These are phyloP conservation scores for Lachancea waltii DNA, from an alignment of 805 yeast species.

Conservation along the genomic window DNA sequence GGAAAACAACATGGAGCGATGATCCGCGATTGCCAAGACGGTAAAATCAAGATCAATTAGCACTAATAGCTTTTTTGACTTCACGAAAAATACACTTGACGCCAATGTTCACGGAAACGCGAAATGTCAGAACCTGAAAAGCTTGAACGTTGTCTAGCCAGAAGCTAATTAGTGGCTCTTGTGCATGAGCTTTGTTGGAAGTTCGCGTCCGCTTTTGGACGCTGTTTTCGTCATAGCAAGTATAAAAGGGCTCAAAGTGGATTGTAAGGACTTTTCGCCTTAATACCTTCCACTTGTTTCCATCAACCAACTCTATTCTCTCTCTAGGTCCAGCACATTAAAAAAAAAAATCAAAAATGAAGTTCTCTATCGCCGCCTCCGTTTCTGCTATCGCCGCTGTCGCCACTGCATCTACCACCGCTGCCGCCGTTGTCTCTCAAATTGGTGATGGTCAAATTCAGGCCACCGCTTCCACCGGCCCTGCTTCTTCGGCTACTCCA, in stretches of 20 bases:
- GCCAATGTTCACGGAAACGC: too few relatives aligned
- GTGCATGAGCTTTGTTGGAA: too few relatives aligned
- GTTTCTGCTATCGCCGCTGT: slow-evolving; percentile 14
- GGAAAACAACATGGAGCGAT: too few relatives aligned
- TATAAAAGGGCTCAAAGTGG: background rate
- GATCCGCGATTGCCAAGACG: slow-evolving; percentile 1
- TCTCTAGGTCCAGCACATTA: background rate
- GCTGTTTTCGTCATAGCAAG: background rate
- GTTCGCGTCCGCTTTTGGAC: background rate
- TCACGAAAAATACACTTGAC: background rate
- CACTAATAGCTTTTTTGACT: background rate
- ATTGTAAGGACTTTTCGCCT: too few relatives aligned
- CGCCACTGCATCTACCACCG: slow-evolving; percentile 28
- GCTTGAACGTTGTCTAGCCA: too few relatives aligned
- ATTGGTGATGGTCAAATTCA: slow-evolving; percentile 10
- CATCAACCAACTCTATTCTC: background rate
- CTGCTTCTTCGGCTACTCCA: slow-evolving; percentile 10
- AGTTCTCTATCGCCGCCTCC: slow-evolving; percentile 8
- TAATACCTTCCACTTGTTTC: too few relatives aligned
- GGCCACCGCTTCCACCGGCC: slow-evolving; percentile 7
- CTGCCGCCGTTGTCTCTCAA: too few relatives aligned
- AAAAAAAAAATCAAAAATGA: too few relatives aligned
- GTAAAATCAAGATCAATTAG: background rate
- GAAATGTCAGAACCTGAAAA: too few relatives aligned
- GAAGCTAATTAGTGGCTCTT: too few relatives aligned